phyloP scores from a whole-genome alignment of 441 rosid genomes.

The Macaranga tanarius region DNA sequence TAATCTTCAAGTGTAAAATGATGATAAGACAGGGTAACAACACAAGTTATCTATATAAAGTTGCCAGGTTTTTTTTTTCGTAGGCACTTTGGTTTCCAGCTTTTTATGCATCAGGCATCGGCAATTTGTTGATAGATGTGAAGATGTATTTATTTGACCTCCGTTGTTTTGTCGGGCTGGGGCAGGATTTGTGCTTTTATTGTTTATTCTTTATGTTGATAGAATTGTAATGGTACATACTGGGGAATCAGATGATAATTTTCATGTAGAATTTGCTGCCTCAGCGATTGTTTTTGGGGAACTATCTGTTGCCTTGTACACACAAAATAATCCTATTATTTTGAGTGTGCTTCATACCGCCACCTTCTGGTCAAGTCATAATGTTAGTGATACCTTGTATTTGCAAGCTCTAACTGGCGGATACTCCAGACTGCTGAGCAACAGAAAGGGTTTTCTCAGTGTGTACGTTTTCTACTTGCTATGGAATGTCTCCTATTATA shows the following conservation, averaged over 20 bases:
- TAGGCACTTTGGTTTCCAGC: not conserved
- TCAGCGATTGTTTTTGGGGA: not conserved
- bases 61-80: constrained; percentile 4
- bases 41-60: constrained; percentile 4
- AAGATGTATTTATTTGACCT: not conserved
- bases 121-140: constrained; percentile 5
- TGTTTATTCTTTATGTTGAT: not conserved
- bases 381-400: not conserved
- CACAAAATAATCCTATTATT: not conserved
- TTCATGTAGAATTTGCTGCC: not conserved
- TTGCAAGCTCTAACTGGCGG: not conserved
- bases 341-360: not conserved
- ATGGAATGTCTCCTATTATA: too few relatives aligned
- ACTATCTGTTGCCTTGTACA: too few relatives aligned
- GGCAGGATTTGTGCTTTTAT: not conserved
- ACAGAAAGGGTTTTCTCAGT: not conserved
- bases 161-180: not conserved
- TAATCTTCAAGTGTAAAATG: constrained; percentile 17
- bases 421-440: not conserved
- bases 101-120: not conserved
- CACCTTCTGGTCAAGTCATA: not conserved
- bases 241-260: not conserved
- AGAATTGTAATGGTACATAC: not conserved
- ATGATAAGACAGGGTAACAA: not conserved
- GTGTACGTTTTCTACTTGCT: not conserved